A percentile compares a stretch with the other conserved stretches of the same genome.
phyloP scores from a whole-genome alignment of 441 rosid species.

The Macaranga tanarius region DNA sequence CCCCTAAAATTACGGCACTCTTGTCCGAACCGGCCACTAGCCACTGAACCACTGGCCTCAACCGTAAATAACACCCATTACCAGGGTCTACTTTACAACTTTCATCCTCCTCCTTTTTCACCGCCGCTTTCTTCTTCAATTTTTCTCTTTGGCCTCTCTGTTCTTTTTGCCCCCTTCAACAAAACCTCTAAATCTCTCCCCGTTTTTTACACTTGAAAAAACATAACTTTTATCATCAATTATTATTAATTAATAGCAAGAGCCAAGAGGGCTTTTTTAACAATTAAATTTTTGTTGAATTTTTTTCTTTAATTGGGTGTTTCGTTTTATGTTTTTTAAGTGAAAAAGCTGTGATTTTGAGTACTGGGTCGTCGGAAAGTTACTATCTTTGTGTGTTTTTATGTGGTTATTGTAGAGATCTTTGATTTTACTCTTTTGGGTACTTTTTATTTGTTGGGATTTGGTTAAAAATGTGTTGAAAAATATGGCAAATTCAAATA shows the following conservation, averaged over 20 bases:
- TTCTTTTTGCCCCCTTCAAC: background rate
- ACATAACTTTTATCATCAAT: background rate
- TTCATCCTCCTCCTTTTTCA: conserved; percentile 4
- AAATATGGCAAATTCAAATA: conserved; percentile 32
- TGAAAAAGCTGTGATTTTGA: background rate
- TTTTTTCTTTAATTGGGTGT: background rate
- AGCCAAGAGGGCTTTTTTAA: background rate
- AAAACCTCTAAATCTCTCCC: background rate
- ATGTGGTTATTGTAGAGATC: background rate
- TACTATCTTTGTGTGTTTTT: background rate
- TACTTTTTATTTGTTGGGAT: background rate
- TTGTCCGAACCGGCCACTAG: background rate
- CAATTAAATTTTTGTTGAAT: background rate
- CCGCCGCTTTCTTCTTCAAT: conserved; percentile 1
- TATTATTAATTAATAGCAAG: background rate
- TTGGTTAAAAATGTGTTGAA: conserved; percentile 12
- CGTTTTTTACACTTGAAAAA: background rate
- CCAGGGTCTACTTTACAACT: background rate
- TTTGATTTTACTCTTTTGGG: background rate
- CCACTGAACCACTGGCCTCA: background rate
- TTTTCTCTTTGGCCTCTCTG: background rate
- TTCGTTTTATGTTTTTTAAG: background rate
- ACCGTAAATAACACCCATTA: conserved; percentile 4
- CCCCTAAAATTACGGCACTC: background rate
- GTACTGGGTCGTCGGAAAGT: background rate